These are phyloP conservation scores for Podaxis mareebaensis DNA, from an alignment of 768 basidiomycete species.

Conservation along the genomic window DNA sequence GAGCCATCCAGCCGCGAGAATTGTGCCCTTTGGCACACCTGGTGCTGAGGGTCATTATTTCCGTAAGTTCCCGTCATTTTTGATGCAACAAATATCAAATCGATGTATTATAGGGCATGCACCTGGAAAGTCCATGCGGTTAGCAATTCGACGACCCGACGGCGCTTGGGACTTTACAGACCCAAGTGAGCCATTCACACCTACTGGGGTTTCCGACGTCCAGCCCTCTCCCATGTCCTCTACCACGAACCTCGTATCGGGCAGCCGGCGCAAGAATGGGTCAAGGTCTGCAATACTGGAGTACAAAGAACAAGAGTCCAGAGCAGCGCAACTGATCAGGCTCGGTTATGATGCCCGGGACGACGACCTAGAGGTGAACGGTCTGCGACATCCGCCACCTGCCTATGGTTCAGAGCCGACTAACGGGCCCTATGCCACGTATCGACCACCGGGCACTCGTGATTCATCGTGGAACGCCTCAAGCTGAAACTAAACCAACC, in stretches of 20 bases:
- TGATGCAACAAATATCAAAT: neutral
- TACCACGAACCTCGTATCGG: slow-evolving; percentile 12
- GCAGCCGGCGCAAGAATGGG: neutral
- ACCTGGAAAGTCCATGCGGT: slow-evolving; percentile 59
- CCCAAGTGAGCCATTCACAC: slow-evolving; percentile 40
- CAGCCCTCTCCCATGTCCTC: slow-evolving; percentile 17
- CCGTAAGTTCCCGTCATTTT: slow-evolving; percentile 29
- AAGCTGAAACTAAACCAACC: neutral
- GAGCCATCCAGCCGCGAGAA: slow-evolving; percentile 39
- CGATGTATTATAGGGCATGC: slow-evolving; percentile 39
- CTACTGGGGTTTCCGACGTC: slow-evolving; percentile 37
- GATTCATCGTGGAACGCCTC: neutral
- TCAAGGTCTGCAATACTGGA: slow-evolving; percentile 14
- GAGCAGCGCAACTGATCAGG: slow-evolving; percentile 13
- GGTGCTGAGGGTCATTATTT: slow-evolving; percentile 38
- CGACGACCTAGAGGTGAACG: slow-evolving; percentile 23
- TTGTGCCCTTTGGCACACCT: slow-evolving; percentile 41
- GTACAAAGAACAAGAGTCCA: slow-evolving; percentile 25
- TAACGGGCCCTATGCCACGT: slow-evolving; percentile 5
- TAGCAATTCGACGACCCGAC: slow-evolving; percentile 51
- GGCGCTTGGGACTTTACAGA: slow-evolving; percentile 58
- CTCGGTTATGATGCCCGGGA: slow-evolving; percentile 11
- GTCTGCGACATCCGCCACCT: slow-evolving; percentile 27
- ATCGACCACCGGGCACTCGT: neutral
- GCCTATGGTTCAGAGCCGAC: slow-evolving; percentile 23